Conservation (phyloP, 2,329 filamentous ascomycete species). For the Aspergillus brasiliensis region DNA sequence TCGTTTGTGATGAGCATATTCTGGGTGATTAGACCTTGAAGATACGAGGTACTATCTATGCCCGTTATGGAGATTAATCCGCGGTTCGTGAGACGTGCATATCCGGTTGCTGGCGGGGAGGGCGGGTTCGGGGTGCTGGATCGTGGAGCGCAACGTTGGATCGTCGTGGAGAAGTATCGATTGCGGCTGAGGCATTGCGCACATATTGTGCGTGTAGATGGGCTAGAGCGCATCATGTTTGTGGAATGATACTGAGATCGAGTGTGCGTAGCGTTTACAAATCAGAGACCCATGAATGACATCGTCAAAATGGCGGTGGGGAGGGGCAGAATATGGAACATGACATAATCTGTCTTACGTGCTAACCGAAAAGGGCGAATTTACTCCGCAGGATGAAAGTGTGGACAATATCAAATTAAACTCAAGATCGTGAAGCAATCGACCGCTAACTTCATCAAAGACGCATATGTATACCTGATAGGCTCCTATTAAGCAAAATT, state of each 20-base stretch:
- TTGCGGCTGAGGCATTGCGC: conserved; percentile 29
- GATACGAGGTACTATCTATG: conserved; percentile 75
- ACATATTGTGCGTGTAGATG: conserved; percentile 29
- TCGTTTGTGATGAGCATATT: conserved; percentile 58
- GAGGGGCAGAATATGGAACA: conserved; percentile 26
- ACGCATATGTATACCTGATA: neutral
- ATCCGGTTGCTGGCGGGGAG: conserved; percentile 46
- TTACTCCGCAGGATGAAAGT: neutral
- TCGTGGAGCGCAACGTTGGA: conserved; percentile 19
- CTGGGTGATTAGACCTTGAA: conserved; percentile 84
- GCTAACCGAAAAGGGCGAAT: neutral
- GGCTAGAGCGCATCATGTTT: conserved; percentile 37
- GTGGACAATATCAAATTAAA: neutral
- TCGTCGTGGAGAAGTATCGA: conserved; percentile 36
- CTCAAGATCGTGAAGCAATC: neutral
- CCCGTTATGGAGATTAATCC: conserved; percentile 79
- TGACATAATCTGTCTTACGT: conserved; percentile 12
- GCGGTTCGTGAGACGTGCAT: conserved; percentile 66
- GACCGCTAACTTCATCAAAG: neutral
- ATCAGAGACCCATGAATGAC: conserved; percentile 27
- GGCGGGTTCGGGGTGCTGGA: conserved; percentile 29
- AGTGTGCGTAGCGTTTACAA: conserved; percentile 24
- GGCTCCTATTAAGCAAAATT: neutral
- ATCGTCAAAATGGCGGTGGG: conserved; percentile 26
- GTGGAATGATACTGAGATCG: conserved; percentile 2